These are phyloP conservation scores for Suillus sp. DNA, from an alignment of 768 basidiomycete genomes.

Conservation along the genomic window DNA sequence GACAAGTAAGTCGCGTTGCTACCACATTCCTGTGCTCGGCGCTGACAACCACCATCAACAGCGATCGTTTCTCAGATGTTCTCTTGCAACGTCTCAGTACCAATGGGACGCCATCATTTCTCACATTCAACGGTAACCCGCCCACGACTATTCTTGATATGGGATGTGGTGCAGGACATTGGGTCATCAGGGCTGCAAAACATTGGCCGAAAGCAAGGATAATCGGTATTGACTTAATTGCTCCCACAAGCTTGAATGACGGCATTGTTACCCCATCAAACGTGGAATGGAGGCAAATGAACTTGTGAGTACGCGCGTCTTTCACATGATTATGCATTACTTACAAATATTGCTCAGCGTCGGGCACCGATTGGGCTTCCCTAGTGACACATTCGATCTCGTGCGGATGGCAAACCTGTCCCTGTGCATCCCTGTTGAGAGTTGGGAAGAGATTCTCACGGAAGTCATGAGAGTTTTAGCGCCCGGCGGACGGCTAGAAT, in stretches of 20 bases:
- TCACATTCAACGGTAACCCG: constrained; percentile 47
- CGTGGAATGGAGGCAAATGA: constrained; percentile 57
- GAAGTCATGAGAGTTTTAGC: constrained; percentile 67
- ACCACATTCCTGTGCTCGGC: constrained; percentile 9
- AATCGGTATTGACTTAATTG: constrained; percentile 67
- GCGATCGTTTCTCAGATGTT: constrained; percentile 59
- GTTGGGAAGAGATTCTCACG: constrained; percentile 59
- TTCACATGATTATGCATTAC: not conserved
- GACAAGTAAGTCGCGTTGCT: constrained; percentile 52
- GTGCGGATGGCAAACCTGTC: constrained; percentile 73
- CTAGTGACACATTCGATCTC: constrained; percentile 63
- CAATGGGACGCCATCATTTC: constrained; percentile 61
- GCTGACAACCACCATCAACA: constrained; percentile 31
- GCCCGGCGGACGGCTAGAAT: constrained; percentile 64
- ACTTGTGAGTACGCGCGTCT: constrained; percentile 56
- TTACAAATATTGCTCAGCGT: constrained; percentile 41
- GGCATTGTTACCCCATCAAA: constrained; percentile 38
- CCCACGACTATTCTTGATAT: constrained; percentile 67
- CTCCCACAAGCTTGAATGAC: constrained; percentile 35
- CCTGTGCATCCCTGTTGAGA: constrained; percentile 58
- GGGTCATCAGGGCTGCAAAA: constrained; percentile 63
- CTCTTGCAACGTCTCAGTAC: constrained; percentile 59
- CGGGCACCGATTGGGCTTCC: constrained; percentile 60
- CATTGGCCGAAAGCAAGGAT: constrained; percentile 63
- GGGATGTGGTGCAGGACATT: constrained; percentile 73